Evolutionary conservation across 306 rosid species (phyloP).

Genomic region (Rosa chinensis): DNA sequence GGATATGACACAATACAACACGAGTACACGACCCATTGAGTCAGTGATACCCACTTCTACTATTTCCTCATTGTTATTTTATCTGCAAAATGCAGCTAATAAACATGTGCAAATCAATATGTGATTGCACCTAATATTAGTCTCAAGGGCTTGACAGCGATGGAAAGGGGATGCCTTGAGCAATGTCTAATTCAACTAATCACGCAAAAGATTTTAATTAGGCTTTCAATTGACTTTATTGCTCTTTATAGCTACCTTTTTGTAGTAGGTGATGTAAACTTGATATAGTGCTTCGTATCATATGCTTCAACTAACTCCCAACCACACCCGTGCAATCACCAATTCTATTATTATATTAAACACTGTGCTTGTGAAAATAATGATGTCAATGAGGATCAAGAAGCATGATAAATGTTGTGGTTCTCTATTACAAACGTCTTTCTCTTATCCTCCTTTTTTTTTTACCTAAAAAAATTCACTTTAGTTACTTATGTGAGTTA

Average conservation of each 20-base stretch:
- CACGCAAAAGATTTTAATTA: not conserved
- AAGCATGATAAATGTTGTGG: not conserved
- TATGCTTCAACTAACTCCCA: not conserved
- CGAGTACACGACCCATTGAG: too few relatives aligned
- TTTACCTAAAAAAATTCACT: too few relatives aligned
- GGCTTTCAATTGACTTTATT: not conserved
- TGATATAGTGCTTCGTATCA: not conserved
- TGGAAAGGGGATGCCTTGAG: not conserved
- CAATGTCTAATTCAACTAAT: not conserved
- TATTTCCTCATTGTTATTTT: not conserved
- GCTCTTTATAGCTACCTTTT: not conserved
- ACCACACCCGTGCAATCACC: not conserved
- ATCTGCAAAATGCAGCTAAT: not conserved
- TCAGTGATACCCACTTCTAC: too few relatives aligned
- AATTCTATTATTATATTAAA: too few relatives aligned
- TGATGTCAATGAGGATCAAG: not conserved
- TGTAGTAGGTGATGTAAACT: not conserved
- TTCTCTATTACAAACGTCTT: too few relatives aligned
- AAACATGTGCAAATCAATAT: not conserved
- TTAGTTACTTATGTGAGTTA: too few relatives aligned
- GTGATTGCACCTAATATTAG: not conserved
- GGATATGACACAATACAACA: too few relatives aligned
- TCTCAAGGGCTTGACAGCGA: not conserved
- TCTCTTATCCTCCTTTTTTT: too few relatives aligned
- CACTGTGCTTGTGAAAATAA: not conserved